Evolutionary conservation across 2,329 filamentous ascomycete species (phyloP).

Genomic region (Setomelanomma holmii): DNA sequence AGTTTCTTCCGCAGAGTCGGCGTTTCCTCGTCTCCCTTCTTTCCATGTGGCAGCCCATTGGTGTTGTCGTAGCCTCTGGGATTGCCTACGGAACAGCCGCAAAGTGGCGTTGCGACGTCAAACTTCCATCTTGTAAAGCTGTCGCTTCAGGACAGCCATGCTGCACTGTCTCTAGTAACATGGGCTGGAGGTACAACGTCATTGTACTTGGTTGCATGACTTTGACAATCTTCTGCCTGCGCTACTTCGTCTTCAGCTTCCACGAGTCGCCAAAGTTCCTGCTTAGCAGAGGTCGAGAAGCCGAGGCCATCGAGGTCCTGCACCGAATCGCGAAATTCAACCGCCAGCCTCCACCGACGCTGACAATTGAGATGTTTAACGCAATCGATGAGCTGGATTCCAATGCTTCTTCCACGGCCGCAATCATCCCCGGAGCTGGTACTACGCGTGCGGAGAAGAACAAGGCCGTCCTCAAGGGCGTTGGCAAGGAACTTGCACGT

Average conservation of each 20-base stretch:
- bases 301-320: conserved; percentile 35
- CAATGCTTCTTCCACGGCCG: background rate
- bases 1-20: conserved; percentile 36
- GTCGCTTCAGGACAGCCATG: conserved; percentile 23
- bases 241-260: conserved; percentile 38
- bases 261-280: conserved; percentile 40
- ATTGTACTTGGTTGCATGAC: conserved; percentile 37
- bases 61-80: conserved; percentile 34
- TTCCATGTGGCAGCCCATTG: conserved; percentile 41
- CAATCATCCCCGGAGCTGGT: background rate
- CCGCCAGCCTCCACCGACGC: conserved; percentile 25
- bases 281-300: conserved; percentile 31
- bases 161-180: conserved; percentile 32
- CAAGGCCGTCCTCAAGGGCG: conserved; percentile 23
- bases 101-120: conserved; percentile 36
- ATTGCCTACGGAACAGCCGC: conserved; percentile 38
- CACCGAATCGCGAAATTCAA: conserved; percentile 40
- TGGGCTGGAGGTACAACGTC: conserved; percentile 42
- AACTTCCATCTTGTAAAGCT: conserved; percentile 23
- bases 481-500: conserved; percentile 31
- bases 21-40: conserved; percentile 38
- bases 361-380: conserved; percentile 36
- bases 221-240: conserved; percentile 34
- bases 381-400: conserved; percentile 29
- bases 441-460: conserved; percentile 25